Evolutionary conservation across 257 asterid genomes (phyloP), one percentile per base, ranked within the genome.

Genomic region (Cordia subcordata): DNA sequence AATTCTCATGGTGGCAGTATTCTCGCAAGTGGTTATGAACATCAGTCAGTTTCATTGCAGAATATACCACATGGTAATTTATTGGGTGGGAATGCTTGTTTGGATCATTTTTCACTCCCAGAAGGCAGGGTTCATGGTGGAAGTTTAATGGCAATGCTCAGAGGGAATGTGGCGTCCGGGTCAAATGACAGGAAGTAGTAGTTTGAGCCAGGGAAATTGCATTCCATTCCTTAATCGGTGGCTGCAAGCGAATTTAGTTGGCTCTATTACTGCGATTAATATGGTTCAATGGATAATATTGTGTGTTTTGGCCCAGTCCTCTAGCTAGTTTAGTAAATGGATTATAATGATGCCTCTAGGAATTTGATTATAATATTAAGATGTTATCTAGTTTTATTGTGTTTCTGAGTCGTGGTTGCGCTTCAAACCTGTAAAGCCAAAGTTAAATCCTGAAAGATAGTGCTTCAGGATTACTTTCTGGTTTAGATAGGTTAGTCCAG

Each of bases 101-200:
- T 55, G 49, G 74, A 68, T 57, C 62, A 22, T 55, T 62, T 75
- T 22, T 67, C 83, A 44, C 81, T 81, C 65, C 90, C 91, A 8
- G 95, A 85, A 75, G 91, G 88, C 49, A 68, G 91, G 70, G 91
- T 82, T 52, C 94, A 82, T 56, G 94, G 90, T 50, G 94, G 94
- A 61, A 66, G 79, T 66, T 62, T 85, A 56, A 83, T 81, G 88
- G 85, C 82, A 16, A 67, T 79, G 83, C 86, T 85, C 32, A 73
- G 67, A 65, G 84, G 82, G 19, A 69, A 71, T 63, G 47, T 74
- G 20, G 13, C 51, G 10, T 42, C 62, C 13, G 52, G 55, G 23
- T 14, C 70, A 13, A 56, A 58, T 64, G 46, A 73, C 11, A 23
- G 11, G 13, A 39, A 46, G 52, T 35, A 32, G 71, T 64, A 45